phyloP scores from a whole-genome alignment of 495 filamentous ascomycete genomes.

The Penicillium pulvis region DNA sequence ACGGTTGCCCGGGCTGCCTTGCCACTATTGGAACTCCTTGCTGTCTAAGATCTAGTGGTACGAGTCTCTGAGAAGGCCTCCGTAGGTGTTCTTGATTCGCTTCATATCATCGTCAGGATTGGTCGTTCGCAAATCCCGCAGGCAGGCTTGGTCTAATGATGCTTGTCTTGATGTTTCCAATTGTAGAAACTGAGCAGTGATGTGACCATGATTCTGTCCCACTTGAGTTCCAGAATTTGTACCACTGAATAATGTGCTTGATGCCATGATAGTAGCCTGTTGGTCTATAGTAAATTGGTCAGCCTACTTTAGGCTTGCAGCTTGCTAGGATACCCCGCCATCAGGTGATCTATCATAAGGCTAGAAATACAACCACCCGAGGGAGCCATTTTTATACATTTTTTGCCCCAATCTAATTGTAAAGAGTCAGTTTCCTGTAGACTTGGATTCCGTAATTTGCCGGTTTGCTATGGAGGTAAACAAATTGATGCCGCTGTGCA shows the following conservation, averaged over 20 bases:
- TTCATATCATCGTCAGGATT: background rate
- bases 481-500: too few species aligned
- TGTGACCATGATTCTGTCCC: background rate
- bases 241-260: background rate
- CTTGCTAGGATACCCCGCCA: background rate
- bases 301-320: background rate
- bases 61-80: background rate
- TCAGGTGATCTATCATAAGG: constrained; percentile 1
- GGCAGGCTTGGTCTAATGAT: background rate
- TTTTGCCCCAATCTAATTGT: too few species aligned
- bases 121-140: background rate
- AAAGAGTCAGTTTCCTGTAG: too few species aligned
- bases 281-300: background rate
- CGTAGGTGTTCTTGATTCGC: background rate
- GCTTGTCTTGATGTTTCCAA: background rate
- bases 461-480: too few species aligned
- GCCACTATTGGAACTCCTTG: constrained; percentile 3
- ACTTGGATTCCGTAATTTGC: too few species aligned
- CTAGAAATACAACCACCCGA: too few species aligned
- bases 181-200: constrained; percentile 3
- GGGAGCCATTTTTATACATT: too few species aligned
- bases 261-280: background rate
- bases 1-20: background rate
- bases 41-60: constrained; percentile 3
- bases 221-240: background rate